Evolutionary conservation across 2,329 filamentous ascomycete genomes (phyloP).

Genomic region (Aureobasidium musti): DNA sequence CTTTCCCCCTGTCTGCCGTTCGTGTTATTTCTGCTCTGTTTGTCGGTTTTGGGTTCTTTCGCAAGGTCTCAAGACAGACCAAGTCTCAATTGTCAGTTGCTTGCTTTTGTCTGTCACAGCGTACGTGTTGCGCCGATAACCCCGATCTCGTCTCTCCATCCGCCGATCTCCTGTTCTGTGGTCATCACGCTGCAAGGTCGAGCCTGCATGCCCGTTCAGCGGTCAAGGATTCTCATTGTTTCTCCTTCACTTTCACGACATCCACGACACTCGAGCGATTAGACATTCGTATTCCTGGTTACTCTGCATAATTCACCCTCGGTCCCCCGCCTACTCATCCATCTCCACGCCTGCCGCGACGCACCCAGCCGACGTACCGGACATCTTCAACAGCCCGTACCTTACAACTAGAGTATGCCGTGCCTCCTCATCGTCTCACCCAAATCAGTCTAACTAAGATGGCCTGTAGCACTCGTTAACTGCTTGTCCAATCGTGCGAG

Average conservation of each 20-base stretch:
- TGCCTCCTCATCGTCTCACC: slow-evolving; percentile 5
- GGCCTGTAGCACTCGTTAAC: slow-evolving; percentile 5
- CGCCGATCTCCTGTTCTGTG: slow-evolving; percentile 13
- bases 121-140: slow-evolving; percentile 3
- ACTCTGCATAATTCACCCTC: slow-evolving; percentile 10
- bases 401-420: slow-evolving; percentile 23
- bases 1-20: not conserved
- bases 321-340: slow-evolving; percentile 11
- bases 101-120: slow-evolving; percentile 14
- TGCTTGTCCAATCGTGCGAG: not conserved
- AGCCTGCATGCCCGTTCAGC: not conserved
- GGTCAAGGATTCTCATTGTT: slow-evolving; percentile 12
- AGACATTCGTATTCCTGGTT: slow-evolving; percentile 16
- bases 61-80: not conserved
- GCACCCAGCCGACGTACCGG: slow-evolving; percentile 4
- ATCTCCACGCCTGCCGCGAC: slow-evolving; percentile 1
- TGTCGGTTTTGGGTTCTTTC: not conserved
- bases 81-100: not conserved
- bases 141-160: slow-evolving; percentile 25
- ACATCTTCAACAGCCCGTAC: slow-evolving; percentile 1
- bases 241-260: slow-evolving; percentile 1
- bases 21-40: not conserved
- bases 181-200: slow-evolving; percentile 9
- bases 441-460: not conserved
- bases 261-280: not conserved